These are phyloP conservation scores for Trichoderma atroviride DNA, from an alignment of 2,329 filamentous ascomycete species.

Conservation along the genomic window DNA sequence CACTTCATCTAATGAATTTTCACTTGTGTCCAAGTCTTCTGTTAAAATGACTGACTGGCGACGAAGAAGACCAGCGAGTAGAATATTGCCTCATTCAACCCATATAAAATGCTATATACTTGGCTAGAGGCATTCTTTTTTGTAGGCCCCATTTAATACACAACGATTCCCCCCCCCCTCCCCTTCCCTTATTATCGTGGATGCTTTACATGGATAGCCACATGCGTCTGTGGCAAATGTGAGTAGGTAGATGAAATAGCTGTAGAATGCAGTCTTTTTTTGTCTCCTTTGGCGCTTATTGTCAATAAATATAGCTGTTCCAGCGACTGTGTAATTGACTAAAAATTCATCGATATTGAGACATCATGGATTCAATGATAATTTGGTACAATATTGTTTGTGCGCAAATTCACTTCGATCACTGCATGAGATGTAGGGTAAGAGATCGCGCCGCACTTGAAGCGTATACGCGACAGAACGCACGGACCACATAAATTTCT, in stretches of 20 bases:
- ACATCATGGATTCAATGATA: background rate
- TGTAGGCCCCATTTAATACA: background rate
- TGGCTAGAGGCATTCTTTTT: background rate
- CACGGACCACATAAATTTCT: constrained; percentile 26
- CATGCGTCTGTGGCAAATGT: background rate
- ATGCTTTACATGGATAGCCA: background rate
- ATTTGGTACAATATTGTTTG: background rate
- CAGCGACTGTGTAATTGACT: background rate
- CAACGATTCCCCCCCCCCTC: too few species aligned
- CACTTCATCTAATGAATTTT: background rate
- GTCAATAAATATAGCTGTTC: background rate
- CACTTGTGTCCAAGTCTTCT: background rate
- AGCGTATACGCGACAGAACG: constrained; percentile 16
- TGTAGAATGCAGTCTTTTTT: background rate
- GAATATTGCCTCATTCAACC: background rate
- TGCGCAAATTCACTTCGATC: background rate
- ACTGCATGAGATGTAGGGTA: constrained; percentile 6
- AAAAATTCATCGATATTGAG: background rate
- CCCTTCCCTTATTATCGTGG: too few species aligned
- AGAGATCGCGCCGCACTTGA: background rate
- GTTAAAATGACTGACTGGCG: background rate
- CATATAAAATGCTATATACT: background rate
- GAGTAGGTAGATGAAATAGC: background rate
- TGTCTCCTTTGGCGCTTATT: too few species aligned
- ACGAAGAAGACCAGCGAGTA: background rate